Evolutionary conservation across 108 stramenopile species (phyloP), one percentile per base, ranked within the genome.

Genomic region (Stephanodiscus triporus): DNA sequence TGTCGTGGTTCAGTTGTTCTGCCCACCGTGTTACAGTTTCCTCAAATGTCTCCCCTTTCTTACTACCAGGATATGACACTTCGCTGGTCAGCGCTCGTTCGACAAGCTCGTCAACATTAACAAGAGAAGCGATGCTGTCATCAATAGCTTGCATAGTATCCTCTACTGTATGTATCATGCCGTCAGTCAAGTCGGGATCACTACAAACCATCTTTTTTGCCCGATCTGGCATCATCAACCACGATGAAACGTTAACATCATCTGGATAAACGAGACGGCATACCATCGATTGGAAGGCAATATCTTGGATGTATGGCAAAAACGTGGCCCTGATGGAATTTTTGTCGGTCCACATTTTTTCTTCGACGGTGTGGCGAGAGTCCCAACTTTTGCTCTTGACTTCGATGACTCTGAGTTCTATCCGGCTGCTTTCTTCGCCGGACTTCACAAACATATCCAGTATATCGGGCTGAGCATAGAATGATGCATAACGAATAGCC

Each of bases 381-480:
- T 86, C 85, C 75, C 80, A 86, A 0, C 66, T 50, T 38, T 86
- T 86, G 40, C 78, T 54, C 66, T 86, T 86, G 42, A 81, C 76
- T 80, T 86, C 85, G 14, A 86, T 81, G 11, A 86, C 67, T 9
- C 79, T 65, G 1, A 86, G 66, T 59, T 83, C 80, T 4, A 48
- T 60, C 19, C 54, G 60, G 6, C 29, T 26, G 26, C 19, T 47
- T 7, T 69, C 24, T 24, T 6, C 40, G 23, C 45, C 48, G 17
- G n/a, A 4, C 10, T 68, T 50, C 34, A 66, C 27, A 57, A 73
- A 76, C 60, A 67, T 82, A 54, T 75, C 75, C 1, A 86, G 55
- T 54, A 86, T 80, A 72, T 86, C 85, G 6, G 85, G 82, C 5
- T 76, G 85, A 34, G 71, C 75, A 36, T 68, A 75, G 47, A 81